Evolutionary conservation across 169 alveolate genomes (phyloP), one percentile per base, ranked within the genome.

Genomic region (Plasmodium fragile): DNA sequence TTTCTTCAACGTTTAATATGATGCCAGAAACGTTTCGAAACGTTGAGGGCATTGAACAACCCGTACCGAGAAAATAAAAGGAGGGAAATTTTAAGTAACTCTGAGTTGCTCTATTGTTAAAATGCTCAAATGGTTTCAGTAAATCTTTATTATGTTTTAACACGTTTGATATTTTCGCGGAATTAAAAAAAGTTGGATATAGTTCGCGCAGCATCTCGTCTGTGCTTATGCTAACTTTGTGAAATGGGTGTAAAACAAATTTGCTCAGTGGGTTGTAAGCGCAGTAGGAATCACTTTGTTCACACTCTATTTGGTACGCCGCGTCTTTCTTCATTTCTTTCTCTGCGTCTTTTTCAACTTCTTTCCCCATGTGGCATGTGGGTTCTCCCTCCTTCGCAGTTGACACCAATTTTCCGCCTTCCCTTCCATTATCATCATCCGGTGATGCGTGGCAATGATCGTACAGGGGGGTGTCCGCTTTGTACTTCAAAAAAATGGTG

Each of bases 1-100:
- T 92, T 65, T 85, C 52, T 78, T 80, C 81, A 13, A 77, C 45
- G 43, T 78, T 87, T 34, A 98, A 82, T 81, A 98, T 91, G 45
- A 96, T 96, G 0, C 98, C 98, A 8, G 99, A 95, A 18, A 98
- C 99, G 92, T 98, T 98, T 78, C 99, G 96, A 83, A 93, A 96
- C 75, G 97, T 97, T 16, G 98, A 96, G 4, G 99, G 99, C 73
- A 96, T 96, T 77, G 98, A 97, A 49, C 98, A 97, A 41, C 98
- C 98, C 3, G 99, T 98, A 18, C 99, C 99, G 72, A 98, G 97
- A 78, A 98, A 96, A 65, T 95, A 93, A 43, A 98, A 84, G n/a
- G 96, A 92, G 8, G 98, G 97, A 52, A 39, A 77, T 59, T 32
- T 22, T 36, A 49, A 73, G 65, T 53, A 49, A 73, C 79, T 90